Percentiles rank a stretch among this genome's conserved stretches.
phyloP scores from a whole-genome alignment of 306 rosid species.

The Luffa acutangula region DNA sequence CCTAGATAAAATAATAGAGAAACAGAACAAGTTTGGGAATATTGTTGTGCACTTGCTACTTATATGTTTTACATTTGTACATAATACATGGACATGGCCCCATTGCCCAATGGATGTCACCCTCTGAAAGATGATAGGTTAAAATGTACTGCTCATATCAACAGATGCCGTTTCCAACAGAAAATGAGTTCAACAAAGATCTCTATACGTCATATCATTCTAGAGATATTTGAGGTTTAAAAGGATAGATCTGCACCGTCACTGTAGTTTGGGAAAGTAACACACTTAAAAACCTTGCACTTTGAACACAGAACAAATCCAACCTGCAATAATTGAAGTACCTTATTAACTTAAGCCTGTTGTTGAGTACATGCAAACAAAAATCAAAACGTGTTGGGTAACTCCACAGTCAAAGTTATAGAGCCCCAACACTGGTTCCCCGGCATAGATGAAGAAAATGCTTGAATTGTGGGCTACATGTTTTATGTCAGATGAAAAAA shows the following conservation, averaged over 20 bases:
- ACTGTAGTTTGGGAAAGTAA: slow-evolving; percentile 62
- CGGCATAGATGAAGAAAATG: neutral
- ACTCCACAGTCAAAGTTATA: neutral
- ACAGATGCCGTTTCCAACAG: neutral
- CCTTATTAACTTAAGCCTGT: neutral
- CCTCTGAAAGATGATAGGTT: neutral
- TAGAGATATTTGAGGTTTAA: slow-evolving; percentile 14
- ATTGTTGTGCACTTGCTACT: neutral
- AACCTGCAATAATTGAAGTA: slow-evolving; percentile 22
- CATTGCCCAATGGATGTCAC: neutral
- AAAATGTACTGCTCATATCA: neutral
- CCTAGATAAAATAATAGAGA: neutral
- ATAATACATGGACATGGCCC: neutral
- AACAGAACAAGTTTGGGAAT: neutral
- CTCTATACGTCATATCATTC: neutral
- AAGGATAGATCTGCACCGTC: slow-evolving; percentile 40
- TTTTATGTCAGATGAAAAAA: neutral
- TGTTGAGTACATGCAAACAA: neutral
- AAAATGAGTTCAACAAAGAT: neutral
- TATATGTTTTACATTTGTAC: neutral
- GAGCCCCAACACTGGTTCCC: neutral
- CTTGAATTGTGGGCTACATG: neutral
- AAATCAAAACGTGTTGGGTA: neutral
- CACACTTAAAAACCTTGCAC: slow-evolving; percentile 83
- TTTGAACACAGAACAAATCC: slow-evolving; percentile 66